A percentile compares a stretch with the other conserved stretches of the same genome.
Conservation (phyloP, 805 yeast species). For the Candida argentea region DNA sequence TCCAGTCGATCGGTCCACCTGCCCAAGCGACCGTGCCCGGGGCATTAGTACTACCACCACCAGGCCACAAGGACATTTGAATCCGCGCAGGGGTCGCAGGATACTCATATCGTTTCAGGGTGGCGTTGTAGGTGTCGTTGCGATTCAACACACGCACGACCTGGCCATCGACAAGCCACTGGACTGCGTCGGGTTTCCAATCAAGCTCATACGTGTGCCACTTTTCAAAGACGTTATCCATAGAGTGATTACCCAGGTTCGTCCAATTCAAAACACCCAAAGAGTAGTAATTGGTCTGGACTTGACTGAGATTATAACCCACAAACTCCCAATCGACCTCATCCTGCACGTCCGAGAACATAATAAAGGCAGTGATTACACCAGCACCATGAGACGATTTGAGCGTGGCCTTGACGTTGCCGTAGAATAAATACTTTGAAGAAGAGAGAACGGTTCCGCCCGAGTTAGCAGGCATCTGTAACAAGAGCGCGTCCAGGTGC, state of each 20-base stretch:
- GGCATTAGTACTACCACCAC: conserved; percentile 45
- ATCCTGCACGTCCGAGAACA: conserved; percentile 78
- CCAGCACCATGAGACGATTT: conserved; percentile 71
- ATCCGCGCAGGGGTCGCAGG: conserved; percentile 73
- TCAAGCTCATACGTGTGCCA: conserved; percentile 72
- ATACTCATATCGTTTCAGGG: conserved; percentile 43
- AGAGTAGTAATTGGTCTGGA: conserved; percentile 74
- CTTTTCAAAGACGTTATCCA: conserved; percentile 49
- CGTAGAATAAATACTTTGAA: conserved; percentile 79
- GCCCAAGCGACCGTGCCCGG: conserved; percentile 73
- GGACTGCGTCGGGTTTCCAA: conserved; percentile 65
- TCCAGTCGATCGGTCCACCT: conserved; percentile 83
- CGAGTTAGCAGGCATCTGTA: conserved; percentile 68
- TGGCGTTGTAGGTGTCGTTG: conserved; percentile 51
- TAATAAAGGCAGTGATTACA: conserved; percentile 74
- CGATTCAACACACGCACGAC: conserved; percentile 55
- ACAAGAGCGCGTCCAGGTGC: conserved; percentile 43
- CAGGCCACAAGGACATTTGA: conserved; percentile 73
- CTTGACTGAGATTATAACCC: conserved; percentile 58
- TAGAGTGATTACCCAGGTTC: conserved; percentile 36
- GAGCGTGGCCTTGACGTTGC: conserved; percentile 58
- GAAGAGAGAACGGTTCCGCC: conserved; percentile 77
- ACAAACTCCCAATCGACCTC: conserved; percentile 85
- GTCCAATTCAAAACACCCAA: conserved; percentile 64
- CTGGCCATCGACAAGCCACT: conserved; percentile 68